These are phyloP conservation scores for Candida berthetii DNA, from an alignment of 805 yeast genomes.

Conservation along the genomic window DNA sequence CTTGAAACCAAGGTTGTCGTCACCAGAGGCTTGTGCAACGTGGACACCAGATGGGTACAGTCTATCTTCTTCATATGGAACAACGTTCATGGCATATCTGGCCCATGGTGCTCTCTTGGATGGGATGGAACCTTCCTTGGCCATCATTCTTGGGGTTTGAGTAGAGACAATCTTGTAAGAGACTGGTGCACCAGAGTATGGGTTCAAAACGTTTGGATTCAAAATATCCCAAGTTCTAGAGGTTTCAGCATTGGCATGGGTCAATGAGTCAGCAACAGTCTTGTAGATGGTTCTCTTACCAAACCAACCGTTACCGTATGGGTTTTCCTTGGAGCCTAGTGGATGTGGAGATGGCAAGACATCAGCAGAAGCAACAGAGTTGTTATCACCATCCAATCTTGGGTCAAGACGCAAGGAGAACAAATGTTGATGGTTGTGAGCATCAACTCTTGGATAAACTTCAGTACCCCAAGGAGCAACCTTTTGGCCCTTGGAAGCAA, in stretches of 20 bases:
- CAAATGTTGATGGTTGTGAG: constrained; percentile 84
- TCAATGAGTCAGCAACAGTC: constrained; percentile 60
- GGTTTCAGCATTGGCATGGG: constrained; percentile 54
- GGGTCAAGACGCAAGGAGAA: constrained; percentile 76
- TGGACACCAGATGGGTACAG: constrained; percentile 78
- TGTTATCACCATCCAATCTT: constrained; percentile 73
- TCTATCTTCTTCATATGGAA: constrained; percentile 68
- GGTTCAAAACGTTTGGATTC: constrained; percentile 63
- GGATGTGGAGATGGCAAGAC: constrained; percentile 54
- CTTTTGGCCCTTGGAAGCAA: constrained; percentile 58
- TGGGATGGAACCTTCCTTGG: constrained; percentile 68
- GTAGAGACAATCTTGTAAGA: constrained; percentile 73
- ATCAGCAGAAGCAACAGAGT: constrained; percentile 66
- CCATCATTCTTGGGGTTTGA: constrained; percentile 67
- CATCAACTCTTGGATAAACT: constrained; percentile 76
- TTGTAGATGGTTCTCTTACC: constrained; percentile 61
- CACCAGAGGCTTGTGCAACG: constrained; percentile 71
- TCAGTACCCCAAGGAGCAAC: constrained; percentile 74
- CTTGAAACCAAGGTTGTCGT: constrained; percentile 59
- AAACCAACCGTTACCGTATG: constrained; percentile 74
- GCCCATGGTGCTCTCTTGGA: constrained; percentile 85
- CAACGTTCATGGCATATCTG: constrained; percentile 55
- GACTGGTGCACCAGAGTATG: constrained; percentile 69
- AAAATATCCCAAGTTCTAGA: constrained; percentile 74
- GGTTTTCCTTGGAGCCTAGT: constrained; percentile 61